Base-by-base conservation (phyloP, 2,329 filamentous ascomycete genomes). In the Albifimbria verrucaria region DNA sequence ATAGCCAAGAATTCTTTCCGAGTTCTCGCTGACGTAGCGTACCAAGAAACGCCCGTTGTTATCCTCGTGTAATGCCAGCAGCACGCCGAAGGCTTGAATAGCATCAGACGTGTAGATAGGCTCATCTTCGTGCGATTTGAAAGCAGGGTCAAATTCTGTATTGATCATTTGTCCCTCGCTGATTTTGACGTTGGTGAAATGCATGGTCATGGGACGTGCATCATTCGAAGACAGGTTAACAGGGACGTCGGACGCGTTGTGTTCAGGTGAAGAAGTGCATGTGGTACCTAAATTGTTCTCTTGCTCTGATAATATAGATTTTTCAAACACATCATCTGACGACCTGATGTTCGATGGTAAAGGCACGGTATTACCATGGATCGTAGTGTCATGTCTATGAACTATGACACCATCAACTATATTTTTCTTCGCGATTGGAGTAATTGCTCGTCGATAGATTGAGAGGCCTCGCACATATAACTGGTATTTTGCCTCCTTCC, bases 41-140 rank as follows among this genome's bases (percentile, higher is more conserved):
- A 92, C 88, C 1, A 82, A 67, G 11, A 94, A 79, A 39, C 81
- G 82, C 3, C 87, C 87, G 36, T 88, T 85, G 0, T 72, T 65
- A 50, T 90, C 85, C 66, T 92, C 88, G 51, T 85, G 81, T 20
- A 96, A 69, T 1, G 87, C 90, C 26, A 96, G 63, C 22, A 96
- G 74, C 3, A 89, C 77, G 1, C 92, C 92, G 60, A 96, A 96
- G 1, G 82, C 79, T 66, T 96, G 92, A 1, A 92, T 73, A 1
- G 89, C 89, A 28, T 91, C 91, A 1, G 92, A 92, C 1, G 91
- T 87, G 59, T 93, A 90, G 23, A 96, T 96, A 0, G 92, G 91
- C 63, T 96, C 92, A 63, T 96, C 92, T 68, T 96, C 92, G 64
- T 92, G 96, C 50, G 85, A 81, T 65, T 95, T 89, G 44, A 94